Evolutionary conservation across 202 grass and related monocot species (phyloP).

Genomic region (Digitaria exilis): DNA sequence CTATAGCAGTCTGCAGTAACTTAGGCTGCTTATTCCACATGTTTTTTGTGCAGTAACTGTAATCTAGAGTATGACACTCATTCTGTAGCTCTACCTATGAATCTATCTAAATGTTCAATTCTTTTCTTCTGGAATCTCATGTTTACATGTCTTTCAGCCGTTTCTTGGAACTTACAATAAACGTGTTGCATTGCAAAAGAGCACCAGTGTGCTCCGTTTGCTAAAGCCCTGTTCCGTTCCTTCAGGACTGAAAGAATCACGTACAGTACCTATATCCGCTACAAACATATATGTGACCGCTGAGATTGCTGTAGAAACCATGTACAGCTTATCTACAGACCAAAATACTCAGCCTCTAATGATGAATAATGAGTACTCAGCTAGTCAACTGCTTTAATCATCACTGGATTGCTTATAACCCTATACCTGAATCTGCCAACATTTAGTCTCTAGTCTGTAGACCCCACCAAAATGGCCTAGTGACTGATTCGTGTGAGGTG

Average conservation of each 20-base stretch:
- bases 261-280: constrained; percentile 16
- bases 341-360: constrained; percentile 1
- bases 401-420: constrained; percentile 35
- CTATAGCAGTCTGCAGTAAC: background rate
- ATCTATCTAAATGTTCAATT: background rate
- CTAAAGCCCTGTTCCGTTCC: background rate
- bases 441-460: background rate
- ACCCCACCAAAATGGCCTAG: constrained; percentile 18
- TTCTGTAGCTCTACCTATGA: background rate
- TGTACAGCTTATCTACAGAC: constrained; percentile 21
- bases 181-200: background rate
- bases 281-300: constrained; percentile 4
- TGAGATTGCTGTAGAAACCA: constrained; percentile 8
- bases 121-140: background rate
- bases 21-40: background rate
- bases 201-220: background rate
- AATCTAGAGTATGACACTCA: background rate
- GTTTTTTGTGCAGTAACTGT: too few relatives aligned
- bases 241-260: constrained; percentile 17
- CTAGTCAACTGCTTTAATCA: background rate
- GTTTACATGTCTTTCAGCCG: background rate
- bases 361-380: constrained; percentile 24
- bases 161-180: background rate
- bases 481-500: background rate
- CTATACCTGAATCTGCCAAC: constrained; percentile 29